A percentile compares a stretch with the other conserved stretches of the same genome.
Evolutionary conservation across 257 asterid genomes (phyloP).

Genomic region (Dorcoceras hygrometricum): DNA sequence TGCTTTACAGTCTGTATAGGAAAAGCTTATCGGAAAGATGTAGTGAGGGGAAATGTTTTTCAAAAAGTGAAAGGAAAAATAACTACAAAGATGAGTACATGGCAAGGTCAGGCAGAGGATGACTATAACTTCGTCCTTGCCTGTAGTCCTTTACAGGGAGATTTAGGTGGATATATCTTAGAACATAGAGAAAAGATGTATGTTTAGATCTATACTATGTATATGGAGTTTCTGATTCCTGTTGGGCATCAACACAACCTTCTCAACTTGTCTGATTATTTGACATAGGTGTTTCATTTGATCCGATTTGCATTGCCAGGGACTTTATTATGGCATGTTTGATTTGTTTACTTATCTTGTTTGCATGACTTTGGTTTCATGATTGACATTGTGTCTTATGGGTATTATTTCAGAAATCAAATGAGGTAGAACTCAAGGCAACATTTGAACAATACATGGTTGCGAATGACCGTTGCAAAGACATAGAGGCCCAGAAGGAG

Average conservation of each 20-base stretch:
- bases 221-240: too few species aligned
- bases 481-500: slow-evolving; percentile 55
- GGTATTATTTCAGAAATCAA: slow-evolving; percentile 49
- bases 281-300: background rate
- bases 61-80: too few species aligned
- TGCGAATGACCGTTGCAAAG: slow-evolving; percentile 63
- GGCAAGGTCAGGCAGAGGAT: too few species aligned
- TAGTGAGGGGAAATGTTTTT: too few species aligned
- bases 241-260: too few species aligned
- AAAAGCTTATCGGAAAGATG: too few species aligned
- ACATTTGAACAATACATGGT: slow-evolving; percentile 45
- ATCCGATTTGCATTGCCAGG: slow-evolving; percentile 7
- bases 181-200: too few species aligned
- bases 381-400: slow-evolving; percentile 26
- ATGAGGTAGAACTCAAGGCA: slow-evolving; percentile 50
- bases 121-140: too few species aligned
- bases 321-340: slow-evolving; percentile 9
- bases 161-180: background rate
- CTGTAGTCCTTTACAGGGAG: background rate
- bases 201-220: too few species aligned
- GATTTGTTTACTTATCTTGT: background rate
- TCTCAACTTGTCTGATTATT: background rate
- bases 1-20: too few species aligned
- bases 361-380: slow-evolving; percentile 20
- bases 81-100: too few species aligned